These are phyloP conservation scores for Populus pruinosa DNA, from an alignment of 345 rosid species.

Conservation along the genomic window DNA sequence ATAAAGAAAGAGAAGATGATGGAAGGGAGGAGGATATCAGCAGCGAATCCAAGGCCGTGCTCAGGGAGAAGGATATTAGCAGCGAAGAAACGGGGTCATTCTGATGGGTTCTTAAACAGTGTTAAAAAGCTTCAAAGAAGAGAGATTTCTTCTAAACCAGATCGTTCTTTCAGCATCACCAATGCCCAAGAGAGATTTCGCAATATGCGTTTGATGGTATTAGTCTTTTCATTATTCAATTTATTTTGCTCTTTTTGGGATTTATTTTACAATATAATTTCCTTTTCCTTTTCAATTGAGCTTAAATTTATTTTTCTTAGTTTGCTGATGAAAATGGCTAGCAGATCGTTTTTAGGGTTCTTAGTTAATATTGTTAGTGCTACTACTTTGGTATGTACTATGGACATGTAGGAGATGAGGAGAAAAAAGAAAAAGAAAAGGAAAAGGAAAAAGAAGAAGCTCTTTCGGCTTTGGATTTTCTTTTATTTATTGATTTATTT, in stretches of 20 bases:
- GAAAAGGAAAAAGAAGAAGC: too few species aligned
- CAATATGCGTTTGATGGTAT: constrained; percentile 58
- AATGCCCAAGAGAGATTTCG: constrained; percentile 86
- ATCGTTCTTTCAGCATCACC: constrained; percentile 74
- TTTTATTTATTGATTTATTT: too few species aligned
- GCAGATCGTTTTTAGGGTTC: too few species aligned
- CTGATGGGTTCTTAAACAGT: constrained; percentile 63
- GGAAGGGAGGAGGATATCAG: constrained; percentile 83
- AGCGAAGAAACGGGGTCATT: constrained; percentile 48
- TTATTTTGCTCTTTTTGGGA: neutral
- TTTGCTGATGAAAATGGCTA: too few species aligned
- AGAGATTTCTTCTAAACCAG: constrained; percentile 67
- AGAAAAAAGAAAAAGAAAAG: too few species aligned
- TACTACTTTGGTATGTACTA: too few species aligned
- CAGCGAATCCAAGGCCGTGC: constrained; percentile 79
- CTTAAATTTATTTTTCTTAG: too few species aligned
- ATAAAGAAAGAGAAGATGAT: constrained; percentile 21
- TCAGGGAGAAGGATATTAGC: constrained; percentile 66
- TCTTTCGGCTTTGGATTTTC: too few species aligned
- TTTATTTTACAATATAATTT: neutral
- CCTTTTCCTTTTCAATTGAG: neutral
- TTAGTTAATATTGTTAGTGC: too few species aligned
- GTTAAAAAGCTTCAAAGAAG: constrained; percentile 85
- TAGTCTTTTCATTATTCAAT: neutral
- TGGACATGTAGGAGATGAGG: too few species aligned